Conservation (phyloP, 352 stramenopile species). For the Phytophthora citrophthora region DNA sequence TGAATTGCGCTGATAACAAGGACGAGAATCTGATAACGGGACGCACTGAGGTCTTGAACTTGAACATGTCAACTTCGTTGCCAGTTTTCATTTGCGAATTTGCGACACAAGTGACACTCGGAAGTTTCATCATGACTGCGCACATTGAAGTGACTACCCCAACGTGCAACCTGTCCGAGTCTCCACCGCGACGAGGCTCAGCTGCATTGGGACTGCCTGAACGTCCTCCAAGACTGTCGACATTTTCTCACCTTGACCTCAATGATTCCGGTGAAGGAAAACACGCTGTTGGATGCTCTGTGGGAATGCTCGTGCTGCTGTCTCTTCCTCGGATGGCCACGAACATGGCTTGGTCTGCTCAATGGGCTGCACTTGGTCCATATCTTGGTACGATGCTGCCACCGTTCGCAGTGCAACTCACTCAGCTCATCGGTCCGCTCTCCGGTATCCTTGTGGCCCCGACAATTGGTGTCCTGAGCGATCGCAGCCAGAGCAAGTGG, state of each 20-base stretch:
- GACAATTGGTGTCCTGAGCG: conserved; percentile 71
- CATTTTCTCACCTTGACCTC: conserved; percentile 41
- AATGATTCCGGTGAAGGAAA: conserved; percentile 31
- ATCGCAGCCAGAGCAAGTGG: conserved; percentile 56
- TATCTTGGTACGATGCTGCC: conserved; percentile 77
- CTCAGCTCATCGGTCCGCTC: conserved; percentile 74
- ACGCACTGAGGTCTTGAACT: conserved; percentile 8
- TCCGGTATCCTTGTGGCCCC: conserved; percentile 75
- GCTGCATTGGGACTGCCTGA: conserved; percentile 34
- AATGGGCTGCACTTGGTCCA: conserved; percentile 74
- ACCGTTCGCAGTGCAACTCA: conserved; percentile 72
- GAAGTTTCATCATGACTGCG: conserved; percentile 21
- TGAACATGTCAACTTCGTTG: conserved; percentile 19
- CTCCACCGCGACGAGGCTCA: conserved; percentile 24
- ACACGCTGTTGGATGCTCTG: conserved; percentile 48
- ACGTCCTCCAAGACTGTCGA: conserved; percentile 38
- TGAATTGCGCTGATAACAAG: background rate
- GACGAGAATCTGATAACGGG: conserved; percentile 29
- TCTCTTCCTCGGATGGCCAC: conserved; percentile 75
- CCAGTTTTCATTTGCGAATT: conserved; percentile 24
- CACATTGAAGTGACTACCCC: conserved; percentile 51
- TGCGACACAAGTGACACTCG: conserved; percentile 1
- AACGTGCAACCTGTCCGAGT: conserved; percentile 43
- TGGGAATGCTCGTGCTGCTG: conserved; percentile 72
- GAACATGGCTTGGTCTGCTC: conserved; percentile 82